phyloP scores from a whole-genome alignment of 352 stramenopile species.

The Phytophthora hybrid region DNA sequence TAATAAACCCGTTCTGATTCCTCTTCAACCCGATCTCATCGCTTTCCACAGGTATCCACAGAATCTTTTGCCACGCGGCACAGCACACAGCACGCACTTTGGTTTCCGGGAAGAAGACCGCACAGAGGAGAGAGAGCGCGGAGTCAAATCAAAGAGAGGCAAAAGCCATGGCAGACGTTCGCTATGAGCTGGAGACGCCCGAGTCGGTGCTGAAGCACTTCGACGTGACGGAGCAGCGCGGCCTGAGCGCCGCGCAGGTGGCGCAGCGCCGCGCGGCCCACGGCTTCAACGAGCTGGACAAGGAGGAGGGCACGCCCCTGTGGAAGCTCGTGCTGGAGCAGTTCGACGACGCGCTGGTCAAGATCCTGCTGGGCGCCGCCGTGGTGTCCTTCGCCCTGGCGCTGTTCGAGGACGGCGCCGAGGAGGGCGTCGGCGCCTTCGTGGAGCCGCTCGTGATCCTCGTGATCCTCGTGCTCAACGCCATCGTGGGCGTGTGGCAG shows the following conservation, averaged over 20 bases:
- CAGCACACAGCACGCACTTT: conserved; percentile 24
- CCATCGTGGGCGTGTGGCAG: conserved; percentile 97
- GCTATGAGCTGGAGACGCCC: conserved; percentile 75
- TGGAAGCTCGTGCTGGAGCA: conserved; percentile 98
- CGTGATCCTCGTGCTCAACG: conserved; percentile 97
- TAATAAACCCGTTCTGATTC: not conserved
- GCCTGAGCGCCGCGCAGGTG: conserved; percentile 63
- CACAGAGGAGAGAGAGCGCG: not conserved
- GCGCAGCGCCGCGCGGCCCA: conserved; percentile 60
- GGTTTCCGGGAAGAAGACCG: conserved; percentile 21
- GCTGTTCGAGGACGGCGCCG: conserved; percentile 88
- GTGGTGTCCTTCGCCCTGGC: conserved; percentile 95
- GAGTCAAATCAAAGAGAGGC: conserved; percentile 1
- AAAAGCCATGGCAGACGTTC: conserved; percentile 40
- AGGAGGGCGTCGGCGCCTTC: conserved; percentile 92
- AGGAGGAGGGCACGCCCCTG: conserved; percentile 89
- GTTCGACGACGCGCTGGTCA: conserved; percentile 98
- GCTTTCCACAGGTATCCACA: conserved; percentile 4
- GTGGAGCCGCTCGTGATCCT: conserved; percentile 98
- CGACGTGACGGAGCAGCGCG: conserved; percentile 64
- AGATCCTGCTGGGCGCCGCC: conserved; percentile 98
- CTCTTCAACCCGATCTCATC: conserved; percentile 19
- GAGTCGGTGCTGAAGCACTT: conserved; percentile 84
- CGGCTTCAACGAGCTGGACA: conserved; percentile 91
- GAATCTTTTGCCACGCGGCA: conserved; percentile 37